Base-by-base conservation (phyloP, 116 monocot genomes). In the Dioscorea cayenensis region DNA sequence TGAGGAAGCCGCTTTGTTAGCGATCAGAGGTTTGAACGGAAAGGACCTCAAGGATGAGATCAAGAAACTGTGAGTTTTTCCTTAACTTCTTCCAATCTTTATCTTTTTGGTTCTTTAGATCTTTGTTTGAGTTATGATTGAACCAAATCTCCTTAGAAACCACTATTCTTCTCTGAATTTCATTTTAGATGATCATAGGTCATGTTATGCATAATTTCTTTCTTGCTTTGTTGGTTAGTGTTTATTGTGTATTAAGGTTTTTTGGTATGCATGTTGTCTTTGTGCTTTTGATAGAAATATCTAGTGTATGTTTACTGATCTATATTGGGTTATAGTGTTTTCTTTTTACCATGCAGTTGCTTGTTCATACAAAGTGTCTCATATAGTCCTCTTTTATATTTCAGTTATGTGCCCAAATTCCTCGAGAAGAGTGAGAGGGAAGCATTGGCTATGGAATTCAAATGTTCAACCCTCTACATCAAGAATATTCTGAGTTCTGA, bases 401-500 rank as follows among this genome's bases (percentile, higher is more conserved):
- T 67, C 75, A 88, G 88, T 18, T 88, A 74, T 62, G 88, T 92
- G 25, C 48, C 84, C 3, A 80, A 82, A 19, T 92, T 86, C 69
- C 35, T 86, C 0, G 82, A 67, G 50, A 89, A 76, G 76, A 75
- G 51, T 28, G 68, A n/a, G 68, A 72, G 89, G 66, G 21, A 62
- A 51, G 50, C 28, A 4, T 22, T 11, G 4, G 35, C 64, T 5
- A 48, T 69, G 7, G 64, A 59, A 78, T 61, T 67, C 1, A 77
- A 63, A 23, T 70, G 20, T 27, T 71, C 71, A 10, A 92, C 84
- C 70, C 69, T 92, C 4, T 86, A 84, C 70, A 60, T 92, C 20
- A 92, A 86, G 74, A 92, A 92, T n/a, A n/a, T n/a, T 63, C 73
- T 92, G 28, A 82, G 78, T 18, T 1, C 49, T 14, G 74, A 69